phyloP scores from a whole-genome alignment of 2,329 filamentous ascomycete species.

The Pseudogymnoascus pannorum region DNA sequence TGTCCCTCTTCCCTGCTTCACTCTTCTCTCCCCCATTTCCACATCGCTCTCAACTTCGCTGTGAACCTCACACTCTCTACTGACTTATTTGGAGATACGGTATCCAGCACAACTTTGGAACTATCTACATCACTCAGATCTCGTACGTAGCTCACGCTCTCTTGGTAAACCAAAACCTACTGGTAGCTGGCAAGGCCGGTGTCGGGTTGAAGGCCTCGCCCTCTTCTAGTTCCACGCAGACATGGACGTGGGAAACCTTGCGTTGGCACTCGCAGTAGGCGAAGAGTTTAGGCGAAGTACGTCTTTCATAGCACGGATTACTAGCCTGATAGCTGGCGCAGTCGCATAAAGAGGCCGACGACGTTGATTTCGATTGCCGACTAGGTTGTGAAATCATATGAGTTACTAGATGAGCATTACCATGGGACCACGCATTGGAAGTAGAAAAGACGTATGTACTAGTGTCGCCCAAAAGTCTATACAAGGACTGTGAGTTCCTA shows the following conservation, averaged over 20 bases:
- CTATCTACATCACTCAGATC: slow-evolving; percentile 2
- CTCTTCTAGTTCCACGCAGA: background rate
- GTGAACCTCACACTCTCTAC: background rate
- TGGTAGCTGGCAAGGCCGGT: background rate
- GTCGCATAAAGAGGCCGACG: slow-evolving; percentile 18
- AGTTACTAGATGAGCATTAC: slow-evolving; percentile 11
- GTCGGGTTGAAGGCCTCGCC: background rate
- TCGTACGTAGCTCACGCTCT: background rate
- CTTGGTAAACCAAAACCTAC: background rate
- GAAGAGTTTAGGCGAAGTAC: background rate
- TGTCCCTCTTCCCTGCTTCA: background rate
- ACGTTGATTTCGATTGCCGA: slow-evolving; percentile 16
- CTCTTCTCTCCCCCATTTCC: background rate
- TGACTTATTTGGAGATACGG: background rate
- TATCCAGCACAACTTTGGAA: background rate
- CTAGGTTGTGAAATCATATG: slow-evolving; percentile 16
- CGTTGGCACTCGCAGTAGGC: background rate
- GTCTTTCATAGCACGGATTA: slow-evolving; percentile 10
- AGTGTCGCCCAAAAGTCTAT: too few relatives aligned
- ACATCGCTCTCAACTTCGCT: background rate
- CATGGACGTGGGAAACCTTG: background rate
- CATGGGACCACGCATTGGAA: background rate
- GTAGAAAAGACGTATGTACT: slow-evolving; percentile 11
- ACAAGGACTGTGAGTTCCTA: too few relatives aligned
- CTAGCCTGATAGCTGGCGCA: slow-evolving; percentile 16